Evolutionary conservation across 1,139 yeast genomes (phyloP).

Genomic region (Pichia sp.): DNA sequence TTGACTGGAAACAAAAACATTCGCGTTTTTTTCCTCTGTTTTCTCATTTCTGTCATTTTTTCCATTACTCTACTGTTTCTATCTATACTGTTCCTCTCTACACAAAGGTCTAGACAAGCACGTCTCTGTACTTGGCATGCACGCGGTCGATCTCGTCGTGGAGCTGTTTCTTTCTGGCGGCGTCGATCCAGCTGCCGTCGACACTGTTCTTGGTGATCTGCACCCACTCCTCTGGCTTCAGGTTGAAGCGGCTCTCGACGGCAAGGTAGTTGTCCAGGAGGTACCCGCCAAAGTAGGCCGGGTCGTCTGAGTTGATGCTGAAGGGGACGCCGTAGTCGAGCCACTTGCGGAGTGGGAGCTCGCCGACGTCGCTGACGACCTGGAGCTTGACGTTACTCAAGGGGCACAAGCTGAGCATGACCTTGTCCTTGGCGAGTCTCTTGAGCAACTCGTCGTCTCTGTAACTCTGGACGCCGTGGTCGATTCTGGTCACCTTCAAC

Average conservation of each 20-base stretch:
- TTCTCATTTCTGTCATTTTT: background rate
- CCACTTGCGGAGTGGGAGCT: constrained; percentile 59
- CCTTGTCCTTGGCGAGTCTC: constrained; percentile 49
- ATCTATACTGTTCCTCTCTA: background rate
- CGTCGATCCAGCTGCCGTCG: constrained; percentile 65
- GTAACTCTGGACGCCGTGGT: constrained; percentile 69
- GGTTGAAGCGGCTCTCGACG: constrained; percentile 62
- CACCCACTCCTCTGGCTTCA: constrained; percentile 54
- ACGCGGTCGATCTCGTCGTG: constrained; percentile 43
- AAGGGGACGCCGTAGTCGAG: constrained; percentile 63
- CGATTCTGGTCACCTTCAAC: constrained; percentile 63
- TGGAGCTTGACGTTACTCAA: constrained; percentile 68
- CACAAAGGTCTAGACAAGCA: constrained; percentile 1
- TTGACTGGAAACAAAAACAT: background rate
- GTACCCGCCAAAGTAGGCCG: constrained; percentile 83
- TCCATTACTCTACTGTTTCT: background rate
- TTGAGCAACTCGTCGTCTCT: constrained; percentile 50
- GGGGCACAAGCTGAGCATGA: constrained; percentile 69
- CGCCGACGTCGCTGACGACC: constrained; percentile 62
- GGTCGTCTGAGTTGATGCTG: constrained; percentile 78
- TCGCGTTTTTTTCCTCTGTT: background rate
- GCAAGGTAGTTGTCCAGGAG: constrained; percentile 67
- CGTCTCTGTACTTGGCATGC: constrained; percentile 37
- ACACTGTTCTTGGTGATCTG: constrained; percentile 55
- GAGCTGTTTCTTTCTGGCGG: constrained; percentile 46